phyloP scores from a whole-genome alignment of 345 rosid genomes.

The Eucalyptus pauciflora region DNA sequence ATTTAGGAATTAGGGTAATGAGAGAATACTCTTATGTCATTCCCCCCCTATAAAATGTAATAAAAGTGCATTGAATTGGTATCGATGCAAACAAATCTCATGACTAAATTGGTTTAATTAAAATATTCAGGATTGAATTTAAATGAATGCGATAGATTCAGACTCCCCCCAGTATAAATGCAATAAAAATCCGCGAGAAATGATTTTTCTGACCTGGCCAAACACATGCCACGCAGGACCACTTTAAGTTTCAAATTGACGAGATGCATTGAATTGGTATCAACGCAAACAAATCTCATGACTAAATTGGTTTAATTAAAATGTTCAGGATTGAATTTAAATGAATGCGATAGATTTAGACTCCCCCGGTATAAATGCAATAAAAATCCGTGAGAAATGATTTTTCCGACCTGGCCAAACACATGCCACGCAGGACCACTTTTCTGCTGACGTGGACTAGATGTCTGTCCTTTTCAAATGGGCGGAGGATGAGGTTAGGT shows the following conservation, averaged over 20 bases:
- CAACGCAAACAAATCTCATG: no score
- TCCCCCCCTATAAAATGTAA: no score
- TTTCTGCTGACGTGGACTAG: background rate
- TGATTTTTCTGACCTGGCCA: background rate
- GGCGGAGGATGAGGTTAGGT: background rate
- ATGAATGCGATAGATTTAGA: no score
- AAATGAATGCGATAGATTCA: no score
- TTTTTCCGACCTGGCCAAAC: background rate
- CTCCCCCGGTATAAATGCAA: background rate
- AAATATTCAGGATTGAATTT: no score
- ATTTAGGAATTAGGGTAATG: background rate
- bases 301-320: no score
- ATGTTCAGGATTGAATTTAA: no score
- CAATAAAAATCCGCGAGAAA: background rate
- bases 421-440: background rate
- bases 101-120: no score
- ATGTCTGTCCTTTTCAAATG: background rate
- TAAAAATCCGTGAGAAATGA: background rate
- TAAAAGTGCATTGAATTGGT: no score
- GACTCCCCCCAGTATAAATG: no score
- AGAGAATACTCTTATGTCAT: background rate
- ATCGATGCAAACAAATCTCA: no score
- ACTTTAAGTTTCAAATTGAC: background rate
- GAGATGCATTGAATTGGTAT: no score
- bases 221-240: background rate